Conservation (phyloP, 202 grass and related monocot species). For the Dendrocalamus latiflorus region DNA sequence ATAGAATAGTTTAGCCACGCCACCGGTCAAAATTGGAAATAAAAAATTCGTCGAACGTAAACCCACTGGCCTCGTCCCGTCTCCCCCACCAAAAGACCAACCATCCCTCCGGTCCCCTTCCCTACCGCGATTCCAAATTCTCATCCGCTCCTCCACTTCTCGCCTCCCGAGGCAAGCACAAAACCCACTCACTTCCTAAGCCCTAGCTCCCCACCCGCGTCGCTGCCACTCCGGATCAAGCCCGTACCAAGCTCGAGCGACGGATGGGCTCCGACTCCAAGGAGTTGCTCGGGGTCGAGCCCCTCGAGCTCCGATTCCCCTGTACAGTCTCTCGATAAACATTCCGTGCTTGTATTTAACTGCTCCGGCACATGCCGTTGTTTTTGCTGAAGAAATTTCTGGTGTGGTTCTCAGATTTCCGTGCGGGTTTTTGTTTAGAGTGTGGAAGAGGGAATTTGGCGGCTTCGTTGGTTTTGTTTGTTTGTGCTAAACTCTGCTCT, state of each 20-base stretch:
- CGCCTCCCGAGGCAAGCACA: not conserved
- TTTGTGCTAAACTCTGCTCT: not conserved
- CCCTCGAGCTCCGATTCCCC: conserved; percentile 70
- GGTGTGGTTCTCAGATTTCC: conserved; percentile 10
- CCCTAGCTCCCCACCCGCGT: conserved; percentile 16
- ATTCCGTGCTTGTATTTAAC: conserved; percentile 8
- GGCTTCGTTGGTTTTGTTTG: not conserved
- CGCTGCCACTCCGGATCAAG: conserved; percentile 4
- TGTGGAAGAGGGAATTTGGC: conserved; percentile 13
- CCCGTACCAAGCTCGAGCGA: not conserved
- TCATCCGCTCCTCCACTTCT: not conserved
- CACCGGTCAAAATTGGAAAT: too few relatives aligned
- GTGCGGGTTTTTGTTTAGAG: not conserved
- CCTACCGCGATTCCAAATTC: conserved; percentile 19
- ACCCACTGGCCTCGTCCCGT: too few relatives aligned
- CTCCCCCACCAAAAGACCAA: too few relatives aligned
- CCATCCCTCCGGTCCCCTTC: not conserved
- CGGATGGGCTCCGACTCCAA: conserved; percentile 51
- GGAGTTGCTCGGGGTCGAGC: conserved; percentile 70
- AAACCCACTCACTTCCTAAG: conserved; percentile 5
- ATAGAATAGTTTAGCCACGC: too few relatives aligned
- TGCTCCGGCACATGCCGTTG: not conserved
- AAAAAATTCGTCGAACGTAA: too few relatives aligned
- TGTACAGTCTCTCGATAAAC: conserved; percentile 44
- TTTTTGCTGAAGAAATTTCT: conserved; percentile 1